phyloP scores from a whole-genome alignment of 805 yeast genomes.

The Metschnikowia rubicola region DNA sequence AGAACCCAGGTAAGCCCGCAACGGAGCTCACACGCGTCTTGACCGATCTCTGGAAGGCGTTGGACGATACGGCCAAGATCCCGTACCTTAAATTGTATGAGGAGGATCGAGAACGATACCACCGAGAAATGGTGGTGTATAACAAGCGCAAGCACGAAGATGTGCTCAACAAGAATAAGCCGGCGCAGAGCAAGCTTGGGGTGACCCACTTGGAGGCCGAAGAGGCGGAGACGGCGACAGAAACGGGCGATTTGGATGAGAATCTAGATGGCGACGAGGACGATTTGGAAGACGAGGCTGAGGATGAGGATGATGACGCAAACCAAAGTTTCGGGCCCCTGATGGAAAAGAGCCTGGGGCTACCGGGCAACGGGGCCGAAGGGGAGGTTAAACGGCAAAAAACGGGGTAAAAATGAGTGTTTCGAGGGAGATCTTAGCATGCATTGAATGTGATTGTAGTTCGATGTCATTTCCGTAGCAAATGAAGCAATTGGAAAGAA shows the following conservation, averaged over 20 bases:
- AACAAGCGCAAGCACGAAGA: slow-evolving; percentile 17
- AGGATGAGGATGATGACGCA: not conserved
- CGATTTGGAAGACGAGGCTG: slow-evolving; percentile 2
- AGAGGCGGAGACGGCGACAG: slow-evolving; percentile 4
- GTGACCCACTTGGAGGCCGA: not conserved
- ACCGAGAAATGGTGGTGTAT: slow-evolving; percentile 63
- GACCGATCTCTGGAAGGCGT: slow-evolving; percentile 81
- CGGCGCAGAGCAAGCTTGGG: not conserved
- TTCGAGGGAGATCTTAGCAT: not conserved
- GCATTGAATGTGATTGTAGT: too few relatives aligned
- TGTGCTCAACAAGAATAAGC: not conserved
- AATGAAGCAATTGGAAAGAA: too few relatives aligned
- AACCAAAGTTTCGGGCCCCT: not conserved
- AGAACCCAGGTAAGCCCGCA: slow-evolving; percentile 41
- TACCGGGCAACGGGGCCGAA: not conserved
- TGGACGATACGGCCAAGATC: slow-evolving; percentile 64
- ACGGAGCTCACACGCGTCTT: slow-evolving; percentile 72
- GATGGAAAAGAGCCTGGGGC: not conserved
- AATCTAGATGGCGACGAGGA: slow-evolving; percentile 1
- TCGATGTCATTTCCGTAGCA: too few relatives aligned
- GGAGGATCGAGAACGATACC: slow-evolving; percentile 74
- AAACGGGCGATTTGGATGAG: slow-evolving; percentile 1
- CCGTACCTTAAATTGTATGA: slow-evolving; percentile 75
- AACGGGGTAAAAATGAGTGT: not conserved
- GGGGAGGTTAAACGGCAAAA: not conserved